Evolutionary conservation across 768 basidiomycete genomes (phyloP).

Genomic region (Phylloporus sp.): DNA sequence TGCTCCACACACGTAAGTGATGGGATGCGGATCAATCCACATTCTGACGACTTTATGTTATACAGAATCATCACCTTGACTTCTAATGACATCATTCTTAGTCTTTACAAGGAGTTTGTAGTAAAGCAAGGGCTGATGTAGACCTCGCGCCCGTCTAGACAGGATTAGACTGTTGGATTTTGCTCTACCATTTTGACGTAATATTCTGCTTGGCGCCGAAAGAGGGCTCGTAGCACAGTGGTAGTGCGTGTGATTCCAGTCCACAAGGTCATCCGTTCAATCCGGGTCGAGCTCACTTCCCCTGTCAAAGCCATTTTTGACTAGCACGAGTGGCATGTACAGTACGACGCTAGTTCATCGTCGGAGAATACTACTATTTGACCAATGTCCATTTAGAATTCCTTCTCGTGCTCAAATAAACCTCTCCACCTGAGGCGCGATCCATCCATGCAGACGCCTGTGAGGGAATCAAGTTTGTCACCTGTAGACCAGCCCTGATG

Average conservation of each 20-base stretch:
- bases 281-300: constrained; percentile 35
- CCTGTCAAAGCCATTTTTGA: too few relatives aligned
- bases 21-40: not conserved
- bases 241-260: constrained; percentile 36
- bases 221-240: constrained; percentile 27
- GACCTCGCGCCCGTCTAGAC: not conserved
- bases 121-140: constrained; percentile 12
- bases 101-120: constrained; percentile 52
- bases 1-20: constrained; percentile 80
- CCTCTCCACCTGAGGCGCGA: constrained; percentile 50
- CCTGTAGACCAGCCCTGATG: constrained; percentile 1
- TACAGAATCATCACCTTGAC: constrained; percentile 85
- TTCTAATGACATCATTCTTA: constrained; percentile 73
- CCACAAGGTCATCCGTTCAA: constrained; percentile 45
- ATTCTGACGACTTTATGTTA: constrained; percentile 1
- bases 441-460: constrained; percentile 71
- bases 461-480: constrained; percentile 69
- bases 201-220: not conserved
- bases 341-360: too few relatives aligned
- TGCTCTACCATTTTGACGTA: too few relatives aligned
- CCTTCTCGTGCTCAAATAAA: constrained; percentile 64
- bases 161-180: too few relatives aligned
- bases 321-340: too few relatives aligned
- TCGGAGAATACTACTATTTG: too few relatives aligned
- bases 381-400: constrained; percentile 58